phyloP scores from a whole-genome alignment of 176 grass and related monocot genomes.

The Neostapfia colusana region DNA sequence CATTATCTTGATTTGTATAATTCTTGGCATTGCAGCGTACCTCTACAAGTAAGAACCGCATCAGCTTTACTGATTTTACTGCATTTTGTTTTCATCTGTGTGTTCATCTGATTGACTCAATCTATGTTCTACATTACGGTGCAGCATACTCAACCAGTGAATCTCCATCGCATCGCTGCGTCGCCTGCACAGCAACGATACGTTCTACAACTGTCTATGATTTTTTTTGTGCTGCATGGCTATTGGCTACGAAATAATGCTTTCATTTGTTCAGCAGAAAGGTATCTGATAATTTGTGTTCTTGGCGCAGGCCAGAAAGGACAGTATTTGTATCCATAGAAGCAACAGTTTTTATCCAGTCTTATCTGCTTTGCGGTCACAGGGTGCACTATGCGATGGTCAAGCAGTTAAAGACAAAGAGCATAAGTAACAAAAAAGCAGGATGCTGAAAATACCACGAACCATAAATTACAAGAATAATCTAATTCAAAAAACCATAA shows the following conservation, averaged over 20 bases:
- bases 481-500: slow-evolving; percentile 18
- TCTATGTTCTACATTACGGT: background rate
- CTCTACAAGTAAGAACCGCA: slow-evolving; percentile 68
- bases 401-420: too few relatives aligned
- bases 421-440: background rate
- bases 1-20: slow-evolving; percentile 73
- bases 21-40: slow-evolving; percentile 86
- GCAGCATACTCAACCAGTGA: slow-evolving; percentile 44
- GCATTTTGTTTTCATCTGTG: background rate
- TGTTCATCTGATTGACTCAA: background rate
- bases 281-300: background rate
- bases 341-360: background rate
- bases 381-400: too few relatives aligned
- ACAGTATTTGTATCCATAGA: background rate
- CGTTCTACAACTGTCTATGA: background rate
- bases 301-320: background rate
- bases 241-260: background rate
- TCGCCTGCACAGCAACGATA: background rate
- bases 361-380: background rate
- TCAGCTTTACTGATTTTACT: background rate
- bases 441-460: background rate
- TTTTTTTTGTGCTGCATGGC: background rate
- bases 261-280: background rate
- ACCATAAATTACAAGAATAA: slow-evolving; percentile 20
- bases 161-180: background rate